Percentiles rank a stretch among this genome's conserved stretches.
phyloP scores from a whole-genome alignment of 176 grass and related monocot species.

The Neostapfia colusana region DNA sequence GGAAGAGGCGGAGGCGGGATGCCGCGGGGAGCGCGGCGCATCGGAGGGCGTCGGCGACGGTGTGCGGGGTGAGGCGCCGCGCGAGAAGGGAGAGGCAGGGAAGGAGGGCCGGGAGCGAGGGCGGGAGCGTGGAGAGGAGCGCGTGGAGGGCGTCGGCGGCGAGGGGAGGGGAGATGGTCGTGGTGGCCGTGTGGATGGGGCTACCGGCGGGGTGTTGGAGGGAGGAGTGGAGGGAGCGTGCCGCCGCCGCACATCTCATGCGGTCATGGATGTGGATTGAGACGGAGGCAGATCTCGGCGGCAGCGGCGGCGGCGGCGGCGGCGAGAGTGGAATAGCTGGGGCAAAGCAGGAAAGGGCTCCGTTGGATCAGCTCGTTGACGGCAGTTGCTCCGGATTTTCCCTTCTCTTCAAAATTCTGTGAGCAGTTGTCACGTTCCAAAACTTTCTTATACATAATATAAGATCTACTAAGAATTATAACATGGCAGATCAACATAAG shows the following conservation, averaged over 20 bases:
- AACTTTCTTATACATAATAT: not conserved
- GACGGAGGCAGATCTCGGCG: constrained; percentile 6
- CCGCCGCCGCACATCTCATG: constrained; percentile 77
- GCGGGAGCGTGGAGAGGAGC: constrained; percentile 56
- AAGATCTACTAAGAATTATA: too few species aligned
- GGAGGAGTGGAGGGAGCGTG: constrained; percentile 44
- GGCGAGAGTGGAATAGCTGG: not conserved
- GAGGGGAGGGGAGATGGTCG: constrained; percentile 26
- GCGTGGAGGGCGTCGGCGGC: constrained; percentile 52
- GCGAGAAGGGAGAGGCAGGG: constrained; percentile 57
- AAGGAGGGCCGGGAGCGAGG: constrained; percentile 39
- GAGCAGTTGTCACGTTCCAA: not conserved
- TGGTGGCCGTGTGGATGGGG: constrained; percentile 32
- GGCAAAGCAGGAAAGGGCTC: not conserved
- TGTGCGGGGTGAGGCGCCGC: constrained; percentile 51
- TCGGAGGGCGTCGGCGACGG: constrained; percentile 59
- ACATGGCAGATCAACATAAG: too few species aligned
- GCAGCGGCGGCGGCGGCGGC: constrained; percentile 3
- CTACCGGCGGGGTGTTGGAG: constrained; percentile 1
- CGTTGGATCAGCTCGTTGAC: not conserved
- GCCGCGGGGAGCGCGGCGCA: constrained; percentile 32
- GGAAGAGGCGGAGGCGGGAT: constrained; percentile 71
- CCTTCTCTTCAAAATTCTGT: not conserved
- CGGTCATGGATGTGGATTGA: constrained; percentile 61
- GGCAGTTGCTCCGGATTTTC: not conserved